Conservation (phyloP, 768 basidiomycete genomes). For the Sistotremastrum suecicum region DNA sequence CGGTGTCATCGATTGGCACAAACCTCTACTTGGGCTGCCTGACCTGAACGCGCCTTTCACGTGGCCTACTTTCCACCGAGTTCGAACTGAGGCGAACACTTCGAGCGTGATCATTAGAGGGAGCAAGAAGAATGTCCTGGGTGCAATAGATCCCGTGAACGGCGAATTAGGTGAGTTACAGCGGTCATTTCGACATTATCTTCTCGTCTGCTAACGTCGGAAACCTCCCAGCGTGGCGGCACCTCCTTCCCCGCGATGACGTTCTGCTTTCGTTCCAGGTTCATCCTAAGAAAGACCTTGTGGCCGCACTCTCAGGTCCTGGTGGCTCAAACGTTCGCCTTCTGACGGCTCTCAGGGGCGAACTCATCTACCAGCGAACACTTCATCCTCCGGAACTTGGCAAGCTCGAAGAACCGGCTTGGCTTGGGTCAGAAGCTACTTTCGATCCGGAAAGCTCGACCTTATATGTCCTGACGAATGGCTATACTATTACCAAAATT, state of each 20-base stretch:
- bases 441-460: slow-evolving; percentile 18
- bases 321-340: slow-evolving; percentile 55
- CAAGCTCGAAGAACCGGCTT: slow-evolving; percentile 33
- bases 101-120: slow-evolving; percentile 46
- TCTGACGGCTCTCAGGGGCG: slow-evolving; percentile 51
- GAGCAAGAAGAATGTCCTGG: slow-evolving; percentile 65
- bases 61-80: slow-evolving; percentile 45
- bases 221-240: slow-evolving; percentile 55
- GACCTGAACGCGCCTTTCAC: slow-evolving; percentile 32
- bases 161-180: slow-evolving; percentile 53
- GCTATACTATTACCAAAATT: slow-evolving; percentile 40
- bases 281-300: slow-evolving; percentile 17
- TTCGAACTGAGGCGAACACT: slow-evolving; percentile 16
- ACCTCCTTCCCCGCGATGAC: slow-evolving; percentile 28
- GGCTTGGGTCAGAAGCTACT: slow-evolving; percentile 40
- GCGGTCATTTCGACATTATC: background rate
- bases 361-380: slow-evolving; percentile 48
- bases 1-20: slow-evolving; percentile 83
- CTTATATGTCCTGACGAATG: slow-evolving; percentile 46
- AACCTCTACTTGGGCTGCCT: slow-evolving; percentile 59
- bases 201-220: background rate
- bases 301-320: slow-evolving; percentile 64
- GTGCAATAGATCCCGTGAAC: slow-evolving; percentile 49
- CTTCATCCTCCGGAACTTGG: slow-evolving; percentile 35
- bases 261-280: background rate